Evolutionary conservation across 352 stramenopile species (phyloP).

Genomic region (Globisporangium orthogonon): DNA sequence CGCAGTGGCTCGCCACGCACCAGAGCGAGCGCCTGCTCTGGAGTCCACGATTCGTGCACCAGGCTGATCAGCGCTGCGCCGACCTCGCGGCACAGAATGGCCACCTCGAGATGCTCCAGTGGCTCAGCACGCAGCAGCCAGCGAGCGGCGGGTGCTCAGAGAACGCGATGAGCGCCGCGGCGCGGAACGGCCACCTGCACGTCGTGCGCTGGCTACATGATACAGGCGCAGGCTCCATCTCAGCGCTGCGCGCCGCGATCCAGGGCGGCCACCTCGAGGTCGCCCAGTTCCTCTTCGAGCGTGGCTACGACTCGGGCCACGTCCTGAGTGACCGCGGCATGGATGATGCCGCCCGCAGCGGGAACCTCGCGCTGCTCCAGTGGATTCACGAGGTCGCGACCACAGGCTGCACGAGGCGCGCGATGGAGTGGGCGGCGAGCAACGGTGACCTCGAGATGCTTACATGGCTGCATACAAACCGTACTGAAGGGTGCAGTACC

Average conservation of each 20-base stretch:
- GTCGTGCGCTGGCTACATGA: constrained; percentile 8
- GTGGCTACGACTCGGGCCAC: constrained; percentile 7
- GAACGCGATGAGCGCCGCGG: constrained; percentile 1
- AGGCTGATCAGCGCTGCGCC: constrained; percentile 3
- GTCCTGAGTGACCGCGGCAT: constrained; percentile 4
- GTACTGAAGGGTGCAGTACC: neutral
- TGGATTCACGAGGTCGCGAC: neutral
- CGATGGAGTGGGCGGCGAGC: neutral
- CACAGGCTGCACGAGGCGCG: neutral
- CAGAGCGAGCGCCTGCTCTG: constrained; percentile 4
- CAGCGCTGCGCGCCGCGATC: constrained; percentile 4
- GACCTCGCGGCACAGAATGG: constrained; percentile 3
- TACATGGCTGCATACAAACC: constrained; percentile 1
- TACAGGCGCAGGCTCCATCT: neutral
- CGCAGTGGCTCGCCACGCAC: constrained; percentile 6
- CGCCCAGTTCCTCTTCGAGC: constrained; percentile 9
- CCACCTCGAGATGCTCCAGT: constrained; percentile 6
- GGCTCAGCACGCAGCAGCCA: constrained; percentile 3
- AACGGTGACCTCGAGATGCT: constrained; percentile 2
- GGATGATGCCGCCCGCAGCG: constrained; percentile 3
- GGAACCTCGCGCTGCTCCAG: constrained; percentile 4
- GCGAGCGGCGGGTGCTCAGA: neutral
- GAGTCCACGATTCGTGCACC: constrained; percentile 2
- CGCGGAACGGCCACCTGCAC: constrained; percentile 2
- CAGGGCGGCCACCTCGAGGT: constrained; percentile 7